Conservation (phyloP, 768 basidiomycete genomes). For the Tricholoma furcatifolium region DNA sequence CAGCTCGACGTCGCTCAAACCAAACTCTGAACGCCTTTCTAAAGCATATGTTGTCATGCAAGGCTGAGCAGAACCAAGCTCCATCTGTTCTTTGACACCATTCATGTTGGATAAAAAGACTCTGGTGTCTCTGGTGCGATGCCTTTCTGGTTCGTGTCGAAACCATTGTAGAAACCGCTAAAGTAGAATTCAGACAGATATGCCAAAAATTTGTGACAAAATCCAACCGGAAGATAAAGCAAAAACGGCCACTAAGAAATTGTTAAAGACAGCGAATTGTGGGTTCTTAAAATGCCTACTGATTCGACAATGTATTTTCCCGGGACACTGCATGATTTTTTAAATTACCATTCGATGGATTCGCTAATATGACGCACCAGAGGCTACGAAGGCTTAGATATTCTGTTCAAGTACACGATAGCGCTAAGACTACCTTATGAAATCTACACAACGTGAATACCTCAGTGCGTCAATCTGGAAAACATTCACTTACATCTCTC, state of each 20-base stretch:
- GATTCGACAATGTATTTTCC: conserved; percentile 7
- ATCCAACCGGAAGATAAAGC: conserved; percentile 9
- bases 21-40: conserved; percentile 31
- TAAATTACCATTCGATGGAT: no score
- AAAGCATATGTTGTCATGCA: conserved; percentile 38
- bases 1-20: conserved; percentile 37
- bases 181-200: no score
- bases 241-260: conserved; percentile 9
- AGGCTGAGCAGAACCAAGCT: conserved; percentile 33
- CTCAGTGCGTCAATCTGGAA: background rate
- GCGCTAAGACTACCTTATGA: background rate
- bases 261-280: background rate
- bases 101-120: conserved; percentile 36
- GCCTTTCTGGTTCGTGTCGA: conserved; percentile 35
- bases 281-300: background rate
- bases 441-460: background rate
- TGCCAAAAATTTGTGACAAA: background rate
- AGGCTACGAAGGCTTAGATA: background rate
- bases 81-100: conserved; percentile 40
- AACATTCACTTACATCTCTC: conserved; percentile 2
- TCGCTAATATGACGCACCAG: background rate
- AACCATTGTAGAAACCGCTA: conserved; percentile 42
- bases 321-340: background rate
- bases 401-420: background rate
- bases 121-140: conserved; percentile 21